Conservation (phyloP, 805 yeast genomes). For the Hanseniaspora vineae region DNA sequence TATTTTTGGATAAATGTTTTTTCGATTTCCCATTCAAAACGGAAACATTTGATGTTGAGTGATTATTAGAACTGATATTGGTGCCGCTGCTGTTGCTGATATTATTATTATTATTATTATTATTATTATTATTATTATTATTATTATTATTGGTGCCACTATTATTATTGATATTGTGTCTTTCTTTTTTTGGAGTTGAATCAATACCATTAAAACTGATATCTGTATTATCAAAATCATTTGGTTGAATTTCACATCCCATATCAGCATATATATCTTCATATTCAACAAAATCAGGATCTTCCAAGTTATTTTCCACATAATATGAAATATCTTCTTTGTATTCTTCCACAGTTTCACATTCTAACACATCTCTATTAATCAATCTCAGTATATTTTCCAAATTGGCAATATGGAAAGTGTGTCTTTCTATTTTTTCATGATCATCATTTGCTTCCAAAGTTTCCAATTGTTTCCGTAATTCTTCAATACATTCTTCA, state of each 20-base stretch:
- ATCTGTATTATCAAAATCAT: constrained; percentile 31
- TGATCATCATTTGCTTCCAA: constrained; percentile 61
- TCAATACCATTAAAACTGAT: constrained; percentile 27
- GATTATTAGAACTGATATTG: neutral
- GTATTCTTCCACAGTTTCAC: constrained; percentile 61
- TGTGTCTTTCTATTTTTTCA: constrained; percentile 52
- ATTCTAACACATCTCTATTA: constrained; percentile 69
- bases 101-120: neutral
- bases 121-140: neutral
- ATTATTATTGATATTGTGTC: neutral
- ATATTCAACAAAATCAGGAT: constrained; percentile 85
- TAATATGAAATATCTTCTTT: constrained; percentile 87
- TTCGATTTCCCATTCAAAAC: too few relatives aligned
- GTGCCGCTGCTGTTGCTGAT: too few relatives aligned
- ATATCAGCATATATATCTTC: constrained; percentile 85
- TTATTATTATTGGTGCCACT: neutral
- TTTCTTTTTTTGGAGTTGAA: constrained; percentile 11
- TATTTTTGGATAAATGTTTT: neutral
- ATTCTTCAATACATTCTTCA: constrained; percentile 59
- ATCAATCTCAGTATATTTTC: constrained; percentile 66
- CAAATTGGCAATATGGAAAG: constrained; percentile 62
- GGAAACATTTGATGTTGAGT: too few relatives aligned
- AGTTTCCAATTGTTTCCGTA: constrained; percentile 68
- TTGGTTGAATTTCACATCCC: constrained; percentile 36
- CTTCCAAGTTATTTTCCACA: constrained; percentile 78